Conservation (phyloP, 2,329 filamentous ascomycete species). For the Neodidymelliopsis sp. region DNA sequence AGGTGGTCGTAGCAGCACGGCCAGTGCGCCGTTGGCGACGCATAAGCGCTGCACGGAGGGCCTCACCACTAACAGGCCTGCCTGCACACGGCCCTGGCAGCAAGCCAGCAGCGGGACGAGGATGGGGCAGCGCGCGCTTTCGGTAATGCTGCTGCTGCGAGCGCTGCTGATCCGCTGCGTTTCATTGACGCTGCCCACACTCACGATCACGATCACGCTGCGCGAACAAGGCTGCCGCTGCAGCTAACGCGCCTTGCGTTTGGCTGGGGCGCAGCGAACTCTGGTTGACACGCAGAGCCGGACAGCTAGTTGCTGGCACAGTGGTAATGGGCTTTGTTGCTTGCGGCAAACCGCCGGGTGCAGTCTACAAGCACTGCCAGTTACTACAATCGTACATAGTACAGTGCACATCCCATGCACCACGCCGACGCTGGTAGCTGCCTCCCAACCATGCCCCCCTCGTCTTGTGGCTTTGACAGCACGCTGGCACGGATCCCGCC, state of each 20-base stretch:
- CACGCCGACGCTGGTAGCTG: slow-evolving; percentile 14
- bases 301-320: too few species aligned
- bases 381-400: slow-evolving; percentile 20
- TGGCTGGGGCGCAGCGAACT: slow-evolving; percentile 16
- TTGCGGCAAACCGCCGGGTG: too few species aligned
- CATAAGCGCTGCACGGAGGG: slow-evolving; percentile 37
- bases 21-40: slow-evolving; percentile 32
- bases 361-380: too few species aligned
- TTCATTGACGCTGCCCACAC: slow-evolving; percentile 22
- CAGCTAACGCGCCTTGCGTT: slow-evolving; percentile 18
- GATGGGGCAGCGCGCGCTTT: slow-evolving; percentile 33
- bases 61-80: slow-evolving; percentile 36
- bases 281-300: slow-evolving; percentile 24
- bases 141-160: slow-evolving; percentile 27
- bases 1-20: slow-evolving; percentile 35
- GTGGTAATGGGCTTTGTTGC: too few species aligned
- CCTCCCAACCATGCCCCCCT: slow-evolving; percentile 23
- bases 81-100: slow-evolving; percentile 32
- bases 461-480: slow-evolving; percentile 34
- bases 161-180: slow-evolving; percentile 32
- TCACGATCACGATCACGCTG: slow-evolving; percentile 24
- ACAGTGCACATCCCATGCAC: slow-evolving; percentile 23
- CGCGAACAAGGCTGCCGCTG: slow-evolving; percentile 16
- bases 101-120: slow-evolving; percentile 31
- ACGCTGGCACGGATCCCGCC: slow-evolving; percentile 29